phyloP scores from a whole-genome alignment of 306 rosid species.

The Gastrolobium bilobum region DNA sequence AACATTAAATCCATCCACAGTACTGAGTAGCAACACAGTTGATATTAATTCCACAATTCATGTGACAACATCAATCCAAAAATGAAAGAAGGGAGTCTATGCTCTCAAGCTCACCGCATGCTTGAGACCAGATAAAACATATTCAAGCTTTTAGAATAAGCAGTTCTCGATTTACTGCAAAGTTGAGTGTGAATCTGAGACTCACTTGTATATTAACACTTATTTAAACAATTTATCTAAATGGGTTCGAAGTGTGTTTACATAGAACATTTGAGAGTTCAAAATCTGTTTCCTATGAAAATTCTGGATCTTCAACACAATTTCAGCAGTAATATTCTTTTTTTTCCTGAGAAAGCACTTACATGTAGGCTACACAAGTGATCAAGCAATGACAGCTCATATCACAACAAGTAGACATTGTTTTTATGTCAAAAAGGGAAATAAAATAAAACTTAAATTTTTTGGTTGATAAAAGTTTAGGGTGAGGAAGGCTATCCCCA shows the following conservation, averaged over 20 bases:
- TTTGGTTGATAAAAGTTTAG: not conserved
- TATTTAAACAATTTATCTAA: not conserved
- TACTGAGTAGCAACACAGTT: conserved; percentile 10
- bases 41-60: not conserved
- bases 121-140: conserved; percentile 17
- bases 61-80: not conserved
- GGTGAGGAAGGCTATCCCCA: conserved; percentile 5
- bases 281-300: not conserved
- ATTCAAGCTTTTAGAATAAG: not conserved
- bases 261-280: not conserved
- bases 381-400: not conserved
- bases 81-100: not conserved
- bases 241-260: conserved; percentile 10
- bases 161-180: not conserved
- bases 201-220: not conserved
- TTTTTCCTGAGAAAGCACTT: not conserved
- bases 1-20: conserved; percentile 20
- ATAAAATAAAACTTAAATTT: not conserved
- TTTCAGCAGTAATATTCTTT: not conserved
- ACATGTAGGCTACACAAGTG: not conserved
- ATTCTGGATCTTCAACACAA: conserved; percentile 18
- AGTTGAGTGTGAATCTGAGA: conserved; percentile 16
- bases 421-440: not conserved
- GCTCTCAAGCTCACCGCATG: not conserved
- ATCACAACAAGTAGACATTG: not conserved